Conservation (phyloP, 257 asterid genomes). For the Coffea canephora region DNA sequence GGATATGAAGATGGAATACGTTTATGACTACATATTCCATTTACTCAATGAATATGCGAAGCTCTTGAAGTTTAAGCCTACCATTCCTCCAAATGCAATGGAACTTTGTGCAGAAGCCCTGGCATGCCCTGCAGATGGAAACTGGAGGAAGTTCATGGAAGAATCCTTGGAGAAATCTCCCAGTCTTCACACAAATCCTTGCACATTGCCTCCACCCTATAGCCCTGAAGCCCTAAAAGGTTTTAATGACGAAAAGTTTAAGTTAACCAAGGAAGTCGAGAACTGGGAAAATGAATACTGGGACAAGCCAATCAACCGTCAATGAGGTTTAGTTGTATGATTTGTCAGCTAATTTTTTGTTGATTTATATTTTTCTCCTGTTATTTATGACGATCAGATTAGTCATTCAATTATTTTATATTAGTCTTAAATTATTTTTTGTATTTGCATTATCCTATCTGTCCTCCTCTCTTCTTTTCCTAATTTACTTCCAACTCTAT, state of each 20-base stretch:
- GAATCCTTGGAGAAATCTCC: conserved; percentile 70
- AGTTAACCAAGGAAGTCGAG: conserved; percentile 57
- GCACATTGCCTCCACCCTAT: conserved; percentile 71
- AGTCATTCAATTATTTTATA: neutral
- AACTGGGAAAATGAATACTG: conserved; percentile 66
- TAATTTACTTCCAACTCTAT: too few relatives aligned
- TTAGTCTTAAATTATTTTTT: too few relatives aligned
- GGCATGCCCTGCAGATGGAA: conserved; percentile 53
- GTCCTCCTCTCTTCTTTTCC: too few relatives aligned
- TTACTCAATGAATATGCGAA: conserved; percentile 68
- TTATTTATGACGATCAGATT: neutral
- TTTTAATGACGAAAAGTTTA: conserved; percentile 39
- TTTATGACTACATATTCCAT: conserved; percentile 78
- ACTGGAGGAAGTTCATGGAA: conserved; percentile 64
- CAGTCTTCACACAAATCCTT: conserved; percentile 43
- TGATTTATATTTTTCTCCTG: neutral
- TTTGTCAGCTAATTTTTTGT: neutral
- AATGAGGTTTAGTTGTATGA: conserved; percentile 3
- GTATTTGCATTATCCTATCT: too few relatives aligned
- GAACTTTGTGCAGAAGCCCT: conserved; percentile 68
- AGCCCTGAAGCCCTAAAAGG: conserved; percentile 41
- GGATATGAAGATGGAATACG: conserved; percentile 68
- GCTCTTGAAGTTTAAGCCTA: conserved; percentile 61
- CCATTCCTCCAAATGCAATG: conserved; percentile 44
- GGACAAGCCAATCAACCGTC: conserved; percentile 35